Evolutionary conservation across 768 basidiomycete species (phyloP).

Genomic region (Lactarius deliciosus): DNA sequence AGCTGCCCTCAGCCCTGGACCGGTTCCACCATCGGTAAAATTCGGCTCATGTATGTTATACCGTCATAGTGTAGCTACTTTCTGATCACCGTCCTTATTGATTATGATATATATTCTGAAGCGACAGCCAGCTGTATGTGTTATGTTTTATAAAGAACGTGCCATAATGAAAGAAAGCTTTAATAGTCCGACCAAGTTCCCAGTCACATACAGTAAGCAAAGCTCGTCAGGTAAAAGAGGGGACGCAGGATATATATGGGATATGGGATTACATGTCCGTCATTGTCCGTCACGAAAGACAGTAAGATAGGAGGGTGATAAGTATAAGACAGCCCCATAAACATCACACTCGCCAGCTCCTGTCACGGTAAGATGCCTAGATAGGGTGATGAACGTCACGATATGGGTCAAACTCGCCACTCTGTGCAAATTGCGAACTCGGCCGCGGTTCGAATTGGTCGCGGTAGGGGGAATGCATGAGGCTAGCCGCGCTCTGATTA

Average conservation of each 20-base stretch:
- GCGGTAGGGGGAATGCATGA: slow-evolving; percentile 40
- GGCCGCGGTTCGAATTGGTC: slow-evolving; percentile 34
- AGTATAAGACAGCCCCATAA: slow-evolving; percentile 8
- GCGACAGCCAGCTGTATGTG: slow-evolving; percentile 10
- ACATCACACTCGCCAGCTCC: slow-evolving; percentile 16
- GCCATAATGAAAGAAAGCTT: background rate
- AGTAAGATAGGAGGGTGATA: background rate
- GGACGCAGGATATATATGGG: slow-evolving; percentile 5
- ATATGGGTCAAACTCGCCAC: slow-evolving; percentile 42
- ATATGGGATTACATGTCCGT: background rate
- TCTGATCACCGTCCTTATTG: background rate
- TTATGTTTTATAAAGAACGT: slow-evolving; percentile 15
- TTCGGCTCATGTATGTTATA: background rate
- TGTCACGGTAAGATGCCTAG: slow-evolving; percentile 31
- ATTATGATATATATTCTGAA: slow-evolving; percentile 2
- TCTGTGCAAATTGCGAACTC: slow-evolving; percentile 30
- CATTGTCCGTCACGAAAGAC: background rate
- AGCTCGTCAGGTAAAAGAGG: background rate
- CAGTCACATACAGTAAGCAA: slow-evolving; percentile 9
- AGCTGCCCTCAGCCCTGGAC: slow-evolving; percentile 41
- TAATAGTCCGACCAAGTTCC: slow-evolving; percentile 13
- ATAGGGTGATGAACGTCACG: slow-evolving; percentile 33
- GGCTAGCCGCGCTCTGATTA: slow-evolving; percentile 47
- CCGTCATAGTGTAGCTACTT: background rate
- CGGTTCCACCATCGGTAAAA: slow-evolving; percentile 36